A percentile compares a stretch with the other conserved stretches of the same genome.
Evolutionary conservation across 2,329 filamentous ascomycete species (phyloP).

Genomic region (Dryadomyces sulphureus): DNA sequence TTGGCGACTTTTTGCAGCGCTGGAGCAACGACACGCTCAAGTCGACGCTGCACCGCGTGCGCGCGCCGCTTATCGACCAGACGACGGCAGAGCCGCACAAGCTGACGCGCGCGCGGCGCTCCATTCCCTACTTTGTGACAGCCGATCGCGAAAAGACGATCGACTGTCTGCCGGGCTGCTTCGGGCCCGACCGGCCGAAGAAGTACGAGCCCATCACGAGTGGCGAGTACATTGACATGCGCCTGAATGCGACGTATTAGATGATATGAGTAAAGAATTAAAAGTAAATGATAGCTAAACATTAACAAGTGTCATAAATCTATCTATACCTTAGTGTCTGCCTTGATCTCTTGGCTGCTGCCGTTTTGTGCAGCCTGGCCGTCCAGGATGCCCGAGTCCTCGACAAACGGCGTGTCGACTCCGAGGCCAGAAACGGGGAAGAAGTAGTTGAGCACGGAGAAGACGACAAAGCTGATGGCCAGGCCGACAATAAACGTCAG

Average conservation of each 20-base stretch:
- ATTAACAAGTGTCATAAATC: no score
- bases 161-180: constrained; percentile 32
- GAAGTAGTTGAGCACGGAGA: constrained; percentile 3
- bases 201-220: constrained; percentile 28
- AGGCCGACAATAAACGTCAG: constrained; percentile 26
- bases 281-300: no score
- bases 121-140: constrained; percentile 43
- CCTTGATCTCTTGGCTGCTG: background rate
- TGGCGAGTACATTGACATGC: constrained; percentile 13
- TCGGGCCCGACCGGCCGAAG: constrained; percentile 22
- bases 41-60: constrained; percentile 36
- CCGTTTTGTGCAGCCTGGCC: background rate
- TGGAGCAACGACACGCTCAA: constrained; percentile 60
- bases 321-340: background rate
- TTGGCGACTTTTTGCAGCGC: constrained; percentile 66
- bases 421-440: constrained; percentile 8
- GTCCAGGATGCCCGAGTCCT: constrained; percentile 3
- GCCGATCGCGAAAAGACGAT: constrained; percentile 33
- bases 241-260: constrained; percentile 10
- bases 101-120: constrained; percentile 34
- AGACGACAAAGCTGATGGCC: constrained; percentile 21
- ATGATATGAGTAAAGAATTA: background rate
- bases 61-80: constrained; percentile 6
- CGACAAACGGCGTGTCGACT: constrained; percentile 9
- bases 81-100: constrained; percentile 20